Conservation (phyloP, 1,284 basidiomycete genomes). For the Fomitopsis betulina region DNA sequence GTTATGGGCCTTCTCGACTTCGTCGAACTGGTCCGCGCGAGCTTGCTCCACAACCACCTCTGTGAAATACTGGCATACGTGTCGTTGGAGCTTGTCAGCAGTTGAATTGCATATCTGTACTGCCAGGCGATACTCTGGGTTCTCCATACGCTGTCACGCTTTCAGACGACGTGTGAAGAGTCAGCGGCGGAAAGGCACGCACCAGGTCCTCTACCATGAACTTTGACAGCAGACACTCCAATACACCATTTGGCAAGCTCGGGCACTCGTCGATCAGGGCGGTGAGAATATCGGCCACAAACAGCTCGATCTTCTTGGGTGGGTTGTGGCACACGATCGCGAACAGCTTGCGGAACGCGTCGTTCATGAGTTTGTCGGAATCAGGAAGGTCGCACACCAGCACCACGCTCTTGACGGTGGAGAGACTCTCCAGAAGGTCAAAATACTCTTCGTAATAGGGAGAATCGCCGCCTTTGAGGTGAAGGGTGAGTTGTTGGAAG, state of each 20-base stretch:
- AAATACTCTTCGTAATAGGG: constrained; percentile 90
- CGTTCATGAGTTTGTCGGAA: constrained; percentile 80
- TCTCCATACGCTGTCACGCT: constrained; percentile 54
- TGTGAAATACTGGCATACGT: constrained; percentile 88
- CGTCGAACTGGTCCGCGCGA: constrained; percentile 53
- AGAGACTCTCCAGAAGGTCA: constrained; percentile 87
- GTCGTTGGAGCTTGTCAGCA: constrained; percentile 83
- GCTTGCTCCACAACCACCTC: constrained; percentile 74
- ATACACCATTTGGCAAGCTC: constrained; percentile 69
- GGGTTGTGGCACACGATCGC: constrained; percentile 77
- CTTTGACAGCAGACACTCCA: constrained; percentile 82
- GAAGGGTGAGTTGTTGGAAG: constrained; percentile 74
- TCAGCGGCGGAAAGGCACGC: neutral
- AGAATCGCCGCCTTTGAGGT: constrained; percentile 67
- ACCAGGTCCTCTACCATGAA: constrained; percentile 78
- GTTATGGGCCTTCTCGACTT: constrained; percentile 75
- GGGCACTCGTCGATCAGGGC: constrained; percentile 87
- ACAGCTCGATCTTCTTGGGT: constrained; percentile 86
- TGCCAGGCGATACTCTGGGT: constrained; percentile 81
- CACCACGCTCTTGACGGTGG: constrained; percentile 92
- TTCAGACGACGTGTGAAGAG: neutral
- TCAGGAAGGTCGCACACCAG: constrained; percentile 89
- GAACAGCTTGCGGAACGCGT: constrained; percentile 85
- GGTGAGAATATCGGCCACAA: constrained; percentile 85
- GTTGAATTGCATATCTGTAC: constrained; percentile 84